These are phyloP conservation scores for Cucurbitaria berberidis DNA, from an alignment of 2,329 filamentous ascomycete genomes.

Conservation along the genomic window DNA sequence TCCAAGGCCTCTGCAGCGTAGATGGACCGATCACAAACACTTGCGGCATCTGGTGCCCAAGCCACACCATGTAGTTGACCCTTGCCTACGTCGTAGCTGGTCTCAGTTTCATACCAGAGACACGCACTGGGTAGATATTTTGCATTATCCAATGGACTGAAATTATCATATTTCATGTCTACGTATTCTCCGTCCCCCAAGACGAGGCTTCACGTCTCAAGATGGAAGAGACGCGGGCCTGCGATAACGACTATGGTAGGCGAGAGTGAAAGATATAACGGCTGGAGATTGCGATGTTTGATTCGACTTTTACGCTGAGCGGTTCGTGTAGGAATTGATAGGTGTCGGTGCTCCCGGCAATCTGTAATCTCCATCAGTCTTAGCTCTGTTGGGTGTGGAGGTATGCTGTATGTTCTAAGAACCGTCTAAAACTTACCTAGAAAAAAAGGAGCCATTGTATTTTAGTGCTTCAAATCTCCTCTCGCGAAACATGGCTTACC, in stretches of 20 bases:
- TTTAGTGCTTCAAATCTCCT: background rate
- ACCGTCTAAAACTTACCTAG: no score
- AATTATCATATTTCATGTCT: background rate
- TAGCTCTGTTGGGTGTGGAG: background rate
- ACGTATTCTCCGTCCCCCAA: background rate
- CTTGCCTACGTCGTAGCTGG: background rate
- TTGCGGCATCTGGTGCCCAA: background rate
- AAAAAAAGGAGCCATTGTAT: no score
- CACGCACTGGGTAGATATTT: background rate
- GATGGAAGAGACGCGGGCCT: background rate
- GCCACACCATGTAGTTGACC: background rate
- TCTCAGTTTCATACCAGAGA: background rate
- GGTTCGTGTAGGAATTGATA: background rate
- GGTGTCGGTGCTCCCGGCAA: background rate
- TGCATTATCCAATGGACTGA: background rate
- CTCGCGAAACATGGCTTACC: background rate
- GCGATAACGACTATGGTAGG: background rate
- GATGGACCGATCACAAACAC: background rate
- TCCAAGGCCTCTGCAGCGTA: no score
- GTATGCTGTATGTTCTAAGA: background rate
- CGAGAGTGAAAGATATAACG: background rate
- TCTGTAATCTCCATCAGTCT: slow-evolving; percentile 8
- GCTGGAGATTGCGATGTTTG: background rate
- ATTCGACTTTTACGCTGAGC: background rate
- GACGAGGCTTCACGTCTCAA: background rate